Evolutionary conservation across 2,329 filamentous ascomycete genomes (phyloP), one percentile per base, ranked within the genome.

Genomic region (Zymoseptoria ardabiliae): DNA sequence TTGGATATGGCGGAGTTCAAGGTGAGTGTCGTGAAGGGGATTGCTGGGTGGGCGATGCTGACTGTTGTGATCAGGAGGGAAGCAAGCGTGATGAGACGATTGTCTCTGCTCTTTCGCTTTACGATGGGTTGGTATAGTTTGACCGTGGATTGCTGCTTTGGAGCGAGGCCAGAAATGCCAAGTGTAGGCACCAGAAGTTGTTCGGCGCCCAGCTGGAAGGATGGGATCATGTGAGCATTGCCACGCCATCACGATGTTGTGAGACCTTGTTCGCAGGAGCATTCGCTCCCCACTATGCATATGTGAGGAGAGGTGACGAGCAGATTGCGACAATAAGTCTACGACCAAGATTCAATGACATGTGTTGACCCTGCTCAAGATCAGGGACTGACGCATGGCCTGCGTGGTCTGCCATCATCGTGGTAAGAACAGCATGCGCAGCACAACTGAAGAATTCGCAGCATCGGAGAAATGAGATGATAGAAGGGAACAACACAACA

Each of bases 11-110:
- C 92, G 62, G 94, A 99, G 75, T 99, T 99, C 82, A 97, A 97
- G 68, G 70, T 70, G 53, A 49, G 63, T 45, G 21, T 25, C 54
- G 59, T 56, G 2, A 21, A 21, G 9, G 23, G 51, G 25, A 9
- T 2, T 7, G 8, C 10, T 20, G 35, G 50, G 28, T 30, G 49
- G 49, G 50, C 25, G 20, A 8, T 48, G 17, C 62, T 69, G 58
- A 69, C 59, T 51, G 23, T 19, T 25, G 8, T 25, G 23, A 53
- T 19, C 56, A 72, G 79, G 94, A 99, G 78, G 94, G 94, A 68
- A 96, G 91, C 80, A 97, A 97, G 81, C 89, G 92, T 61, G 94
- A 99, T 77, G 93, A 97, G 80, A 99, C 94, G 9, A 99, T 99
- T 72, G 94, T 99, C 60, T 97, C 93, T 57, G 94, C 94, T 35